A percentile compares a stretch with the other conserved stretches of the same genome.
These are phyloP conservation scores for Alopecurus myosuroides DNA, from an alignment of 176 grass and related monocot genomes.

Conservation along the genomic window DNA sequence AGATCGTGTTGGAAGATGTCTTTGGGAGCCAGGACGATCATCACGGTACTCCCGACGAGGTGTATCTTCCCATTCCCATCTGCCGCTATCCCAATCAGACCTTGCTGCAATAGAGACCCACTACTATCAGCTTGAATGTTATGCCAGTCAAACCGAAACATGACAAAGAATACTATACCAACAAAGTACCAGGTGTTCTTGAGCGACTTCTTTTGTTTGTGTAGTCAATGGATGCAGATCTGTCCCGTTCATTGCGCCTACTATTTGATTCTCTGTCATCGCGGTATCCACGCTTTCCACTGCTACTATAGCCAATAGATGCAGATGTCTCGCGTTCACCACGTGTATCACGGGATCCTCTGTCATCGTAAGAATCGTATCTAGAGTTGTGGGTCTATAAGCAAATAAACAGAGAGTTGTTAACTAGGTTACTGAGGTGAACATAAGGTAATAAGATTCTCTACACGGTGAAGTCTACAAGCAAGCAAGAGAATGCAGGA, in stretches of 20 bases:
- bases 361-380: conserved; percentile 32
- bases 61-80: conserved; percentile 97
- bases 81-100: conserved; percentile 86
- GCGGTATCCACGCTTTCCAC: conserved; percentile 47
- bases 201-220: conserved; percentile 72
- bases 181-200: conserved; percentile 58
- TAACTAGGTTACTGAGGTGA: conserved; percentile 4
- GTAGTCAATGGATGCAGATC: conserved; percentile 41
- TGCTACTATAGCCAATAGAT: conserved; percentile 35
- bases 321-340: conserved; percentile 37
- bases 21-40: conserved; percentile 43
- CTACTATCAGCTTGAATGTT: conserved; percentile 13
- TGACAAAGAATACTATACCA: conserved; percentile 25
- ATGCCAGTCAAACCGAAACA: neutral
- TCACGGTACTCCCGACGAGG: conserved; percentile 61
- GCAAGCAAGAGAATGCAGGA: conserved; percentile 19
- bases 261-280: conserved; percentile 42
- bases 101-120: conserved; percentile 33
- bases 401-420: conserved; percentile 8
- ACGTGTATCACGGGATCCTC: conserved; percentile 22
- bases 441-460: neutral
- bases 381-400: conserved; percentile 50
- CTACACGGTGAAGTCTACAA: conserved; percentile 1
- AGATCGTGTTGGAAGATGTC: conserved; percentile 56
- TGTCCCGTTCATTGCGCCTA: conserved; percentile 44